Evolutionary conservation across 306 rosid genomes (phyloP), one percentile per base, ranked within the genome.

Genomic region (Neltuma alba): DNA sequence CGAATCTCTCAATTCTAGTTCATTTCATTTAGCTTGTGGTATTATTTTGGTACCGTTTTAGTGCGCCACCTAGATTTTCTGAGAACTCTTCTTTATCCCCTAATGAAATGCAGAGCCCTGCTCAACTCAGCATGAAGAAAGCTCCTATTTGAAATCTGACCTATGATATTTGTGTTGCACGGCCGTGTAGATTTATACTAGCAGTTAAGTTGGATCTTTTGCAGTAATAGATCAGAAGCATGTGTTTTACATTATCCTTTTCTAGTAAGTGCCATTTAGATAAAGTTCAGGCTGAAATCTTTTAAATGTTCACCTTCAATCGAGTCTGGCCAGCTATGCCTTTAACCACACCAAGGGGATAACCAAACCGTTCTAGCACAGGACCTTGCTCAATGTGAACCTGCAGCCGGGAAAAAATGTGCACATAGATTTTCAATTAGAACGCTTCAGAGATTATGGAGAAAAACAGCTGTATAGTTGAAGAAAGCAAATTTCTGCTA

Each of bases 261-360:
- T 55, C 34, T 18, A 38, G 10, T 37, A 33, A 34, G 28, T 1
- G 5, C 18, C 5, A 16, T n/a, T 37, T 66, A 18, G 38, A 54
- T 27, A 74, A 41, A 28, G 71, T 52, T 31, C 21, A 62, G 40
- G 48, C 61, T 2, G 20, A 81, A 72, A 33, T 27, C 34, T 72
- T 16, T 52, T 48, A 61, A 45, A 45, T 18, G 6, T 68, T 52
- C 83, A 92, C 99, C 91, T 89, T 89, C 67, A 95, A 76, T 72
- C 99, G 82, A 69, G 98, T 91, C 88, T 95, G 99, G 25, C 99
- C 99, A 69, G 97, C 99, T 75, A 95, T 95, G 86, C 99, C 98
- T 86, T 90, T 84, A 78, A 95, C 99, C 69, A 89, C 94, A 81
- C 90, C 99, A 50, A 92, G 89, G 37, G 99, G 99, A 76, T 87